Evolutionary conservation across 257 asterid species (phyloP), one percentile per base, ranked within the genome.

Genomic region (Solanum etuberosum): DNA sequence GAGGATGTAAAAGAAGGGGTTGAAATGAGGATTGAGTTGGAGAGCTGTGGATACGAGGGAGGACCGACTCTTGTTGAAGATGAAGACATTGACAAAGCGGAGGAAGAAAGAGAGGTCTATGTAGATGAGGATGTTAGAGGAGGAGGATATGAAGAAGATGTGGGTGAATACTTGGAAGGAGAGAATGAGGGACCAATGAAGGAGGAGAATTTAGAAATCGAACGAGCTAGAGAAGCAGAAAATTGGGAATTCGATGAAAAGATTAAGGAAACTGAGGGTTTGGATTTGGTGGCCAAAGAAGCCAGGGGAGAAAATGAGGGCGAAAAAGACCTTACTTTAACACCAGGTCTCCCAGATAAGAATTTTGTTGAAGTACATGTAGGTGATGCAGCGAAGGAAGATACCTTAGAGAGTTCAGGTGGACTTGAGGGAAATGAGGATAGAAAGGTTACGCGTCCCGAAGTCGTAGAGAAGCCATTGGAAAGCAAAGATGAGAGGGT

Each of bases 21-120:
- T 78, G 93, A 91, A 86, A 31, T 65, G 83, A 87, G 90, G 25
- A 85, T 88, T 18, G 90, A 87, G 84, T 74, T 89, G n/a, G 84
- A 16, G 34, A 63, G 42, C 9, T 40, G 67, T 10, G 88, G 76
- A 78, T 37, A 86, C 6, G 70, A 27, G 83, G 84, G 43, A 48
- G 88, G 37, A 83, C 81, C 34, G 23, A 11, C 21, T 1, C 42
- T 9, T 63, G 86, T 83, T 40, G 82, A 18, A 35, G 51, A 43
- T 63, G 68, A 71, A 40, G 85, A 23, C 2, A 8, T 27, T 70
- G 87, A 88, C 76, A 40, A 63, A 67, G 82, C 68, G 14, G 86
- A 65, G 76, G 71, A 88, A 63, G 76, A 21, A 57, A 37, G 6
- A 23, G 21, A 83, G 80, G 32, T 74, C 37, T 29, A 70, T 57